Evolutionary conservation across 2,329 filamentous ascomycete genomes (phyloP), one percentile per base, ranked within the genome.

Genomic region (Elsinoe fawcettii): DNA sequence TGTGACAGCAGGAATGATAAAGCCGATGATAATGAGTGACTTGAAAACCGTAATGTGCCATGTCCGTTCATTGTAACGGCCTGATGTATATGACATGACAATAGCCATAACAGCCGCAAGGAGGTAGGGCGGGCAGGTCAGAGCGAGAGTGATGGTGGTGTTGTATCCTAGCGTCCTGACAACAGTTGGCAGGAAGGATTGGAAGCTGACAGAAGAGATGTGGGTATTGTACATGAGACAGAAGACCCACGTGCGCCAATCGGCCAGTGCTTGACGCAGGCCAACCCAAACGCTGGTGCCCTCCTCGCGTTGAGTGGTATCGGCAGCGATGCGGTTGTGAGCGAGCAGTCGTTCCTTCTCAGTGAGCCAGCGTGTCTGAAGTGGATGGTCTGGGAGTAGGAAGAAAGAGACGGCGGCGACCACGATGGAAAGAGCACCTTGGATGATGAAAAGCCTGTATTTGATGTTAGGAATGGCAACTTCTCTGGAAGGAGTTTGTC

Each of bases 331-430:
- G 6, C 20, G 27, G n/a, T 39, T 53, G 32, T 53, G 32, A 11
- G 49, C 30, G 12, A 53, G 49, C 49, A 53, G 20, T 14, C 55
- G 51, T 16, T 66, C 64, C 30, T 62, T 59, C 12, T 60, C 61
- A 9, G 47, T 60, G 5, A 66, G 58, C 64, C 64, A 66, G 18
- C 57, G 60, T 1, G 63, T 64, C 30, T 62, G 60, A n/a, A 59
- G 56, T 1, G 86, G 86, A 61, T 87, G 86, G 66, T 88, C 81
- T 0, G 85, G 85, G 2, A 59, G 51, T 12, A 58, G n/a, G 5
- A 58, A 43, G 34, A 54, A 47, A 4, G 56, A 58, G 2, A 22
- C 37, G 22, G 37, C 32, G 16, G 51, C 51, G 3, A 43, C 57
- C 8, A 32, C 27, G 39, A 73, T 63, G 1, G 70, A 73, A 37